Percentiles rank a stretch among this genome's conserved stretches.
Evolutionary conservation across 805 yeast genomes (phyloP).

Genomic region (Hanseniaspora opuntiae): DNA sequence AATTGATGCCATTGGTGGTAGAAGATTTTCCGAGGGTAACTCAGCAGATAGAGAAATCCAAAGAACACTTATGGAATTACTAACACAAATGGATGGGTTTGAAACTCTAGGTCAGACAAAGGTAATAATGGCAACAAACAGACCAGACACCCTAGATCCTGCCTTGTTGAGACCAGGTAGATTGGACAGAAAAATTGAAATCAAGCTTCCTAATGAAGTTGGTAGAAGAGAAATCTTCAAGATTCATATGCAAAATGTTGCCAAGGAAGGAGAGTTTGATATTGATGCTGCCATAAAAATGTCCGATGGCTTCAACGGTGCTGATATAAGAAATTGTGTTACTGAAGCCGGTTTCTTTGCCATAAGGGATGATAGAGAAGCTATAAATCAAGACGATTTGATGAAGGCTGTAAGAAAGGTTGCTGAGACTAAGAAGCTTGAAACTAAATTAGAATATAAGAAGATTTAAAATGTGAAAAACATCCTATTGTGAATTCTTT

Average conservation of each 20-base stretch:
- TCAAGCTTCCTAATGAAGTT: slow-evolving; percentile 87
- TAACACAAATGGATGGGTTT: slow-evolving; percentile 97
- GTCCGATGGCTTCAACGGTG: slow-evolving; percentile 99
- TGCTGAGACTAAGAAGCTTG: slow-evolving; percentile 90
- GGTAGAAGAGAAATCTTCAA: slow-evolving; percentile 89
- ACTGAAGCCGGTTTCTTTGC: slow-evolving; percentile 99
- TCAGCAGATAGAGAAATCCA: slow-evolving; percentile 98
- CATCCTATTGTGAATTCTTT: no score
- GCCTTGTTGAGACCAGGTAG: slow-evolving; percentile 95
- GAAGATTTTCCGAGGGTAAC: slow-evolving; percentile 94
- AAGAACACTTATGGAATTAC: slow-evolving; percentile 90
- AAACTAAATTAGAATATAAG: slow-evolving; percentile 90
- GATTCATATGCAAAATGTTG: slow-evolving; percentile 74
- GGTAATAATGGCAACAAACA: slow-evolving; percentile 97
- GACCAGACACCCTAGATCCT: slow-evolving; percentile 96
- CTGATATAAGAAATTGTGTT: slow-evolving; percentile 88
- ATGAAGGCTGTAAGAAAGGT: slow-evolving; percentile 98
- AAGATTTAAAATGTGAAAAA: slow-evolving; percentile 39
- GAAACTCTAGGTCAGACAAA: slow-evolving; percentile 93
- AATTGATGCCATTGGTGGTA: slow-evolving; percentile 96
- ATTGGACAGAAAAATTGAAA: slow-evolving; percentile 90
- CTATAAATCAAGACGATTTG: slow-evolving; percentile 80
- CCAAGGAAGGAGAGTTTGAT: slow-evolving; percentile 90
- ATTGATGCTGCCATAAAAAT: slow-evolving; percentile 93
- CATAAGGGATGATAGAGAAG: slow-evolving; percentile 92